Base-by-base conservation (phyloP, 306 rosid genomes). In the Parietaria judaica region DNA sequence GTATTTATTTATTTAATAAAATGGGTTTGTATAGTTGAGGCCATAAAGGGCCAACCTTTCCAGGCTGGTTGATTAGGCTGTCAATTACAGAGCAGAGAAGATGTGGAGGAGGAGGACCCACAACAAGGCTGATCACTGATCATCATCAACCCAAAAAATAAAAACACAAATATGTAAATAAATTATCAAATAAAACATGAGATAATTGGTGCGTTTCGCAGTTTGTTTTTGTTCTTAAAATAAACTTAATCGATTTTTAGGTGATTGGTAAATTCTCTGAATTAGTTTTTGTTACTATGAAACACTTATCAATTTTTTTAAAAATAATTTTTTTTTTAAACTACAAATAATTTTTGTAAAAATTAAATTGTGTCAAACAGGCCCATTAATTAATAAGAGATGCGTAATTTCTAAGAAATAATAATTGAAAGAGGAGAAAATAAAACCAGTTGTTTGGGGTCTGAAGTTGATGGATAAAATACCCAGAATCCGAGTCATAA, bases 51-150 rank as follows among this genome's bases (percentile, higher is more conserved):
- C 60, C 53, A 67, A 58, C 64, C 76, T 81, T 81, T 81, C 78
- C 86, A 81, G 86, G 78, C 81, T 74, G 86, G 65, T 11, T 65
- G 68, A 70, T 70, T 74, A 77, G 75, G 82, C 75, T 71, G 78
- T 71, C 80, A 68, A 54, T 49, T 64, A 62, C 74, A 49, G 77
- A 54, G 70, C 57, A n/a, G 54, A 60, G 63, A 65, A 48, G 69
- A 65, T 57, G 60, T 56, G 48, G 55, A 45, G 75, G 78, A 61
- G 48, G 55, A 45, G 75, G 78, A 61, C 82, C 82, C 82, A 57
- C 59, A 1, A 41, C 45, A 41, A 41, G 45, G 9, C 54, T 15
- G 50, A 60, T 63, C 31, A 23, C 31, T 23, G 31, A 23, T 23
- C 31, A 23, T 23, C 31, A 23, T 23, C 31, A 23, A 2, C 31